Percentiles rank a stretch among this genome's conserved stretches.
phyloP scores from a whole-genome alignment of 2,329 filamentous ascomycete species.

The Colletotrichum chlorophyti region DNA sequence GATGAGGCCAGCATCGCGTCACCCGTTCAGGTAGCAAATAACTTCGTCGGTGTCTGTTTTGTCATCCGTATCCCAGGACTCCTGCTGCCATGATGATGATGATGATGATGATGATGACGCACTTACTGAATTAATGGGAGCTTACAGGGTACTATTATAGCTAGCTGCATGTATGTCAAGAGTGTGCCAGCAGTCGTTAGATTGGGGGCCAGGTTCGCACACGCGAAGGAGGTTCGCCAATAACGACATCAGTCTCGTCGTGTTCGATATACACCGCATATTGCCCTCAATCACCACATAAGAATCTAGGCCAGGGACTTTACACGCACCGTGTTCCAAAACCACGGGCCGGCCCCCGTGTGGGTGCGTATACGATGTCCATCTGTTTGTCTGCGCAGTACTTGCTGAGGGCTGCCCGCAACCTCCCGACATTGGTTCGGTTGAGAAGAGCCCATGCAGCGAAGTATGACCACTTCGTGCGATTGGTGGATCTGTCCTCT shows the following conservation, averaged over 20 bases:
- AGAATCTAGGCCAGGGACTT: neutral
- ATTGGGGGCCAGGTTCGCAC: slow-evolving; percentile 12
- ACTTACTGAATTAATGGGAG: neutral
- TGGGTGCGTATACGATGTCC: slow-evolving; percentile 1
- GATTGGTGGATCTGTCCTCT: slow-evolving; percentile 23
- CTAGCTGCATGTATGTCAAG: neutral
- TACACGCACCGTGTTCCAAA: slow-evolving; percentile 6
- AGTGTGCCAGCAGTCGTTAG: too few species aligned
- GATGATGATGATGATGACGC: neutral
- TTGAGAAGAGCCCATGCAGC: slow-evolving; percentile 7
- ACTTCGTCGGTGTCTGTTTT: slow-evolving; percentile 13
- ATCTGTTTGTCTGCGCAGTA: slow-evolving; percentile 16
- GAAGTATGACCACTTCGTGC: slow-evolving; percentile 7
- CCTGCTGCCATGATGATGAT: neutral
- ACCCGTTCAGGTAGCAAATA: slow-evolving; percentile 24
- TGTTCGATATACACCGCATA: slow-evolving; percentile 12
- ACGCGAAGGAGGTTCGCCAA: slow-evolving; percentile 10
- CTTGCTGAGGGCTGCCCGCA: slow-evolving; percentile 18
- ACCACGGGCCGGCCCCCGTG: slow-evolving; percentile 23
- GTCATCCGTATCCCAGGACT: neutral
- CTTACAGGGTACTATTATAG: neutral
- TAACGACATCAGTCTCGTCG: slow-evolving; percentile 15
- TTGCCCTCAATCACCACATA: slow-evolving; percentile 7
- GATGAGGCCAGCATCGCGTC: slow-evolving; percentile 28
- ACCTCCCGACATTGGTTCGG: slow-evolving; percentile 18